Evolutionary conservation across 2,329 filamentous ascomycete species (phyloP), one percentile per base, ranked within the genome.

Genomic region (Phaeomoniella chlamydospora): DNA sequence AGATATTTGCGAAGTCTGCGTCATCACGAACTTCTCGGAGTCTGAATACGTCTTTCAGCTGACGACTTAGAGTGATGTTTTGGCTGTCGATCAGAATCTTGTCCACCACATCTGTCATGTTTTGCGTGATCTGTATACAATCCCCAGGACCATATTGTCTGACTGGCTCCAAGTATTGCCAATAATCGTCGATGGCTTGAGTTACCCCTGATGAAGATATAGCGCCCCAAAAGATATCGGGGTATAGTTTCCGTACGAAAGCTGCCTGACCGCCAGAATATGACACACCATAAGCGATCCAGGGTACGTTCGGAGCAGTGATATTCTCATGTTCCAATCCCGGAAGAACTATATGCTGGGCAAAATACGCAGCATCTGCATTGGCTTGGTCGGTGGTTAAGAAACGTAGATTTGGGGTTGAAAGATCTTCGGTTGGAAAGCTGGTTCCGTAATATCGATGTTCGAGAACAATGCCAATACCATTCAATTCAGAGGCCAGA

Each of bases 371-470:
- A 31, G 77, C 74, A 52, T 93, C 85, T 5, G 83, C 84, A 29
- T 92, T 53, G 0, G 84, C 76, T 54, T 93, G 85, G 46, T 87
- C 80, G 0, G 84, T 90, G 1, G 81, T 79, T 49, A 93, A 61
- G 62, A 90, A 93, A 2, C 85, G 77, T 43, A 92, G 58, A 46
- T 72, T 87, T 50, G 80, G 61, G 0, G 74, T 77, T 1, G 69
- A 69, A 14, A 88, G 64, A 48, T 87, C 69, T 1, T 65, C 53
- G 0, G 72, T 71, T 0, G 84, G 83, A 37, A 78, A 76, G 51
- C 80, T 87, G 10, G 66, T 67, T 38, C 85, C 85, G 50, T 93
- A 93, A 64, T 92, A 93, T 18, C 85, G 74, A 50, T 93, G 85
- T 59, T 93, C 85, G 2, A 93, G 68, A 33, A 93, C 71, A 2